phyloP scores from a whole-genome alignment of 1,284 basidiomycete species.

The Marasmius fiardii region DNA sequence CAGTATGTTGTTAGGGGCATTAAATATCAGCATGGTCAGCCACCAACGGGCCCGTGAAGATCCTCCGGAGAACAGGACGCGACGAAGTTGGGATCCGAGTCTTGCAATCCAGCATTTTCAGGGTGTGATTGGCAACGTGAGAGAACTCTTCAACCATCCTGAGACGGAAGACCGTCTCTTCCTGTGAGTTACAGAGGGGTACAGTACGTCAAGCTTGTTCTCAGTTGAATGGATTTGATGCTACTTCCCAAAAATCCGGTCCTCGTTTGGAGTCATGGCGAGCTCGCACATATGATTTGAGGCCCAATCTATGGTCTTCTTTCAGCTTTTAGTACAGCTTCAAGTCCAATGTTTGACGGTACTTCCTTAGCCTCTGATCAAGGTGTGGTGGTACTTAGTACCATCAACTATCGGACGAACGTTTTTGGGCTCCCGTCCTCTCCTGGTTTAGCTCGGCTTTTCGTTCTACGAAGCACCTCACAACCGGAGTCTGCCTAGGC shows the following conservation, averaged over 20 bases:
- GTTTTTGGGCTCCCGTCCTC: conserved; percentile 19
- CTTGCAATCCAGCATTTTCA: conserved; percentile 18
- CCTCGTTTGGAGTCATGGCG: conserved; percentile 7
- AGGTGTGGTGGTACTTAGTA: conserved; percentile 16
- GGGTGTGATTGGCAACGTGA: conserved; percentile 4
- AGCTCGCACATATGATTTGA: no score
- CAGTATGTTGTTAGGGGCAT: no score
- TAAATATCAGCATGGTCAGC: no score
- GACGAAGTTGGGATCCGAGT: conserved; percentile 9
- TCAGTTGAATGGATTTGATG: no score
- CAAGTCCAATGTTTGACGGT: conserved; percentile 11
- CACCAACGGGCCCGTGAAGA: conserved; percentile 4
- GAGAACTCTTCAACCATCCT: conserved; percentile 11
- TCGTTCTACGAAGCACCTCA: no score
- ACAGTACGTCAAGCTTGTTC: no score
- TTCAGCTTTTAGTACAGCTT: conserved; percentile 1
- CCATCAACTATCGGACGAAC: conserved; percentile 20
- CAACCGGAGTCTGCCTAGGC: no score
- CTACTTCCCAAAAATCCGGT: conserved; percentile 5
- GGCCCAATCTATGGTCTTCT: no score
- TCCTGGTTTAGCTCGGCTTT: no score
- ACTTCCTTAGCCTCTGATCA: conserved; percentile 17
- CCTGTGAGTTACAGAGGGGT: conserved; percentile 11
- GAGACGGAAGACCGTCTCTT: conserved; percentile 18
- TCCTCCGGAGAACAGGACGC: conserved; percentile 7